Percentiles rank a stretch among this genome's conserved stretches.
Evolutionary conservation across 345 rosid species (phyloP).

Genomic region (Bruguiera sexangula): DNA sequence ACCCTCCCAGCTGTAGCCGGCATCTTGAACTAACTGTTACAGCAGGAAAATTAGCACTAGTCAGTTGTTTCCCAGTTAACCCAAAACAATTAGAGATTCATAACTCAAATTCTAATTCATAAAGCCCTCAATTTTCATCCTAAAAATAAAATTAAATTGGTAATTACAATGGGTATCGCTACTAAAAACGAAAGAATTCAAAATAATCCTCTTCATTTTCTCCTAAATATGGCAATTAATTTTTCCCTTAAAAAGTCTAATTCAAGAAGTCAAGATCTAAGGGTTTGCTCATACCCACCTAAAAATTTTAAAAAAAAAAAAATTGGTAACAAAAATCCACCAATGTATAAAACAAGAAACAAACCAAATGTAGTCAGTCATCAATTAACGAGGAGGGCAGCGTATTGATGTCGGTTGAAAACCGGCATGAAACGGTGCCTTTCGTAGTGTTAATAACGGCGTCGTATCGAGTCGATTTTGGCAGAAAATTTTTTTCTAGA

Average conservation of each 20-base stretch:
- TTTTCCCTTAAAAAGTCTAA: background rate
- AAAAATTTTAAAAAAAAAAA: background rate
- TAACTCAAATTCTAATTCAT: background rate
- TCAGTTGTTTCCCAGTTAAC: background rate
- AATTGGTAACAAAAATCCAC: background rate
- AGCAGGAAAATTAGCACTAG: background rate
- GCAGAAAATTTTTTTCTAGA: too few species aligned
- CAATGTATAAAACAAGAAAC: too few species aligned
- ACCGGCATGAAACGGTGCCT: too few species aligned
- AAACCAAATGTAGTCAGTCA: background rate
- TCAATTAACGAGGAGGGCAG: too few species aligned
- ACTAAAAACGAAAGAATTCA: background rate
- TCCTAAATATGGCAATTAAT: background rate
- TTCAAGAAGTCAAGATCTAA: background rate
- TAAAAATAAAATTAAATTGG: too few species aligned
- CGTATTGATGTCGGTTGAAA: too few species aligned
- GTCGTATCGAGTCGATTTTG: too few species aligned
- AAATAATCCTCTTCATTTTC: slow-evolving; percentile 1
- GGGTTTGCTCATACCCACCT: background rate
- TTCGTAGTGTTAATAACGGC: too few species aligned
- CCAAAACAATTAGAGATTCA: background rate
- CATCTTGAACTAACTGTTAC: slow-evolving; percentile 46
- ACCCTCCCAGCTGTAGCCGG: slow-evolving; percentile 99
- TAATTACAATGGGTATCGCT: background rate
- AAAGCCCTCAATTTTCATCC: too few species aligned